Evolutionary conservation across 805 yeast genomes (phyloP).

Genomic region (Saturnispora galanensis): DNA sequence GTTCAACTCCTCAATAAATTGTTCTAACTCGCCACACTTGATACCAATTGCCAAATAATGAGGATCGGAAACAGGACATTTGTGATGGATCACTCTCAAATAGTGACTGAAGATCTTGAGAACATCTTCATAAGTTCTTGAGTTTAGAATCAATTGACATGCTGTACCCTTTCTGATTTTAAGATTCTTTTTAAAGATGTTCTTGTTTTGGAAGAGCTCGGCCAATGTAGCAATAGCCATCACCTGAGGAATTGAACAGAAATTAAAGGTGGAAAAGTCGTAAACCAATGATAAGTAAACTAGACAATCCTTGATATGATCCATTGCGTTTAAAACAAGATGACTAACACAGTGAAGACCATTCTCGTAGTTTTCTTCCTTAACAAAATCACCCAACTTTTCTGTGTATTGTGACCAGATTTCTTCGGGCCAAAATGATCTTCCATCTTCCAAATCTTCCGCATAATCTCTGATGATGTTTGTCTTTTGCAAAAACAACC

Average conservation of each 20-base stretch:
- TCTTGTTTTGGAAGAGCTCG: slow-evolving; percentile 69
- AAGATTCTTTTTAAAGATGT: slow-evolving; percentile 59
- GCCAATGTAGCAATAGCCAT: slow-evolving; percentile 97
- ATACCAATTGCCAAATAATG: slow-evolving; percentile 77
- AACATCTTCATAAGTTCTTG: slow-evolving; percentile 68
- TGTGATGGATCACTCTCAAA: slow-evolving; percentile 65
- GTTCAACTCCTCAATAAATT: slow-evolving; percentile 69
- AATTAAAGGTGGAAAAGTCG: slow-evolving; percentile 78
- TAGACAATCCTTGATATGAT: slow-evolving; percentile 68
- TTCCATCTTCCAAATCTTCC: slow-evolving; percentile 84
- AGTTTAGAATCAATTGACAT: slow-evolving; percentile 58
- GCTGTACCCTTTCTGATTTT: slow-evolving; percentile 90
- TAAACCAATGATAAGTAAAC: slow-evolving; percentile 63
- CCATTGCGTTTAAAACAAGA: slow-evolving; percentile 66
- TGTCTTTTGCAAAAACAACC: slow-evolving; percentile 88
- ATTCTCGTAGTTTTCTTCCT: slow-evolving; percentile 35
- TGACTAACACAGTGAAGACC: slow-evolving; percentile 77
- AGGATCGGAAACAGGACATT: slow-evolving; percentile 74
- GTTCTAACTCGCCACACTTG: slow-evolving; percentile 81
- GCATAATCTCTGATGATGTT: slow-evolving; percentile 92
- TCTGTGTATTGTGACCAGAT: slow-evolving; percentile 80
- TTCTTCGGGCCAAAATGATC: slow-evolving; percentile 95
- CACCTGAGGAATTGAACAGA: slow-evolving; percentile 97
- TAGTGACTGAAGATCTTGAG: slow-evolving; percentile 69
- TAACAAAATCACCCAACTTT: slow-evolving; percentile 47